Base-by-base conservation (phyloP, 768 basidiomycete genomes). In the Tulasnella sp. region DNA sequence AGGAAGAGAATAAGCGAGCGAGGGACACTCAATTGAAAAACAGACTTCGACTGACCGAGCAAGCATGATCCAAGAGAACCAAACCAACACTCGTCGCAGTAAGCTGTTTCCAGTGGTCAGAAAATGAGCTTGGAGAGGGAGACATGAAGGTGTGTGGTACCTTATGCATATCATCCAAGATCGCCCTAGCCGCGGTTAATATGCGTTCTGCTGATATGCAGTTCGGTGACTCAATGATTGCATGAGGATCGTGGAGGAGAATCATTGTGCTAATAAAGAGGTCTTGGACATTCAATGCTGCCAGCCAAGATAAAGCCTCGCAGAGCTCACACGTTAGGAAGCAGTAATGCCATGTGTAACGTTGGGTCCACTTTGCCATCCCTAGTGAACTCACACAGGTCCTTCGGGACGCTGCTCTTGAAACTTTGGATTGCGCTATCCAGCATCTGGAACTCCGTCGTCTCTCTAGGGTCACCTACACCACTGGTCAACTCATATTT, bases 391-490 rank as follows among this genome's bases (percentile, higher is more conserved):
- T 77, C 76, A 58, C 74, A 73, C 31, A 83, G 69, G 59, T 80
- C 76, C 42, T 69, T 63, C 0, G 83, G 82, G 60, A 84, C 80
- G 2, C 80, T 78, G 17, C 74, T 68, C 25, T 75, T 73, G 68
- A 85, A 86, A 0, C 77, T 74, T 2, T 73, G 69, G 19, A 81
- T 73, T 29, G 78, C 71, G 34, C 75, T 71, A 65, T 87, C 83
- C 24, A 87, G 71, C 62, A 83, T 79, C 43, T 76, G 70, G 68
- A 85, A 87, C 1, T 80, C 82, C 8, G 74, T 74, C 27, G 83
- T 78, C 7, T 78, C 76, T 63, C 83, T 73, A 21, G 80, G 76
- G 62, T 85, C 84, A 31, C 46, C 70, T 7, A 8, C 10, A 27
- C 19, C 50, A 27, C 11, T 34, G 19, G 10, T 4, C 9, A 31